A percentile compares a stretch with the other conserved stretches of the same genome.
Evolutionary conservation across 176 grass and related monocot species (phyloP).

Genomic region (Carex kokanica): DNA sequence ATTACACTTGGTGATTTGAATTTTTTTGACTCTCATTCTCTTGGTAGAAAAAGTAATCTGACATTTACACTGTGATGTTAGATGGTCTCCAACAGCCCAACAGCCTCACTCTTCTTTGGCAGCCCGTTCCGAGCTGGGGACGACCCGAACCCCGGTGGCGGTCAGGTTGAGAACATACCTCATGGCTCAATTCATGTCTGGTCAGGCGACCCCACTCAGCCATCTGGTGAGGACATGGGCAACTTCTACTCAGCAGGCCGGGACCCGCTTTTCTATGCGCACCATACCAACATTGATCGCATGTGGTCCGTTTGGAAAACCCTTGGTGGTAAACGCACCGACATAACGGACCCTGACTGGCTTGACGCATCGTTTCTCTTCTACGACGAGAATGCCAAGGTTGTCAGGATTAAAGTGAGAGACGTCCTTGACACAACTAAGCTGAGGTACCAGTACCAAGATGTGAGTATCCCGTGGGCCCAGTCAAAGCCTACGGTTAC

Average conservation of each 20-base stretch:
- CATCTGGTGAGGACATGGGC: conserved; percentile 39
- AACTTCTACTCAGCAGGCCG: conserved; percentile 47
- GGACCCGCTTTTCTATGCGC: conserved; percentile 53
- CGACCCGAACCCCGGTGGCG: conserved; percentile 15
- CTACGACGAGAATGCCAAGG: conserved; percentile 50
- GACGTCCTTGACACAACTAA: conserved; percentile 27
- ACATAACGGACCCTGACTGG: conserved; percentile 41
- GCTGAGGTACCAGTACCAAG: conserved; percentile 40
- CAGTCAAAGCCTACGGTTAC: conserved; percentile 30
- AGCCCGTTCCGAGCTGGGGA: conserved; percentile 39
- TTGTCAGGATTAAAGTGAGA: conserved; percentile 38
- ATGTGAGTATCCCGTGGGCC: conserved; percentile 37
- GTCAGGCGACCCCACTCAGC: conserved; percentile 32
- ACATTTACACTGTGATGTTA: conserved; percentile 3
- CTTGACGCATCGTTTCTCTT: conserved; percentile 51
- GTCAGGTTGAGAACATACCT: conserved; percentile 35
- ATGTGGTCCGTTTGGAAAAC: conserved; percentile 54
- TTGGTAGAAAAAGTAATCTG: background rate
- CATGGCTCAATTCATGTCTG: conserved; percentile 42
- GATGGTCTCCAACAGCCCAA: conserved; percentile 33
- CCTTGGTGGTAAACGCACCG: conserved; percentile 22
- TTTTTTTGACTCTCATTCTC: background rate
- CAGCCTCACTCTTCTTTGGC: conserved; percentile 35
- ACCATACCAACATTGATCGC: conserved; percentile 58
- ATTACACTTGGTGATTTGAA: background rate